Evolutionary conservation across 352 stramenopile genomes (phyloP).

Genomic region (Phytophthora gonapodyides): DNA sequence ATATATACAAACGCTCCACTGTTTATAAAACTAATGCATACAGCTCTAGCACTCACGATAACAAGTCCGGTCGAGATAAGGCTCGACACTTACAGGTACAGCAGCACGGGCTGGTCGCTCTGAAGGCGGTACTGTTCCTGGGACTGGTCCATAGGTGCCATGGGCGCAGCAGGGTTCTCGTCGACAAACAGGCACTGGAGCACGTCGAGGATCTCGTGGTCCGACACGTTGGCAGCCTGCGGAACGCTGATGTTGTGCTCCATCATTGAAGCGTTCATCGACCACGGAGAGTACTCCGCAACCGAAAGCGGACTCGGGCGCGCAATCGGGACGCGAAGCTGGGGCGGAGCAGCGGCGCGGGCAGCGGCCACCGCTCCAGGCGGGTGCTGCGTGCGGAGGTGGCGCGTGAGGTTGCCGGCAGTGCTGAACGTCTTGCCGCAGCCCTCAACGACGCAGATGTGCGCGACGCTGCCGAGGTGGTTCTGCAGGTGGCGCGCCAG

Average conservation of each 20-base stretch:
- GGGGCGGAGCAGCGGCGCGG: conserved; percentile 22
- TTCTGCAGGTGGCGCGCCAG: conserved; percentile 55
- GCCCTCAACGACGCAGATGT: conserved; percentile 58
- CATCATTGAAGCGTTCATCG: conserved; percentile 13
- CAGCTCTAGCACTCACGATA: conserved; percentile 43
- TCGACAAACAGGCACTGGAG: conserved; percentile 51
- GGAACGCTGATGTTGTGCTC: conserved; percentile 25
- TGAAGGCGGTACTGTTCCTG: conserved; percentile 35
- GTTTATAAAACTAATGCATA: conserved; percentile 48
- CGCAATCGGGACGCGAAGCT: conserved; percentile 20
- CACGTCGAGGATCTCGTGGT: conserved; percentile 51
- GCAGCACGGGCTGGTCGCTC: conserved; percentile 39
- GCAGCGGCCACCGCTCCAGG: conserved; percentile 40
- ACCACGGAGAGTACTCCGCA: conserved; percentile 39
- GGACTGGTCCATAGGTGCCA: conserved; percentile 17
- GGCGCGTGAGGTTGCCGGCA: conserved; percentile 66
- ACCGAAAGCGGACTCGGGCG: conserved; percentile 25
- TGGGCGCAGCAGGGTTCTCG: conserved; percentile 25
- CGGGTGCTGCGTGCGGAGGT: conserved; percentile 69
- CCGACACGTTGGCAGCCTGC: conserved; percentile 39
- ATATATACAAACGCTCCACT: conserved; percentile 42
- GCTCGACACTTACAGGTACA: conserved; percentile 37
- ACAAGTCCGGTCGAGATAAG: conserved; percentile 19
- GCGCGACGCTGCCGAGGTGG: conserved; percentile 55
- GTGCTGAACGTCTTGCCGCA: conserved; percentile 76